These are phyloP conservation scores for Fomitopsis palustris DNA, from an alignment of 1,284 basidiomycete genomes.

Conservation along the genomic window DNA sequence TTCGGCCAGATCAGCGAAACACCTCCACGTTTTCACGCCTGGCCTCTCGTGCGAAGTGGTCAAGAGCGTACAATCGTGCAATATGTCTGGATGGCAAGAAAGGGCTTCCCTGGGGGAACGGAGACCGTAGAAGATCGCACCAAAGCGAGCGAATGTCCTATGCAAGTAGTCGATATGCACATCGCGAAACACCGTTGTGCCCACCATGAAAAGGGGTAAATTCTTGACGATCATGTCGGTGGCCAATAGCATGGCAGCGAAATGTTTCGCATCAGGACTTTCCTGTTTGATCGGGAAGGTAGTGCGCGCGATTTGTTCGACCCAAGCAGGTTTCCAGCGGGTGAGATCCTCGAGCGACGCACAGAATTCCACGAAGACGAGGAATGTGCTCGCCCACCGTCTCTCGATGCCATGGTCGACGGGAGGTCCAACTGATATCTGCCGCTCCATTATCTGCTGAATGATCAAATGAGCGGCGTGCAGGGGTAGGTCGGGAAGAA, in stretches of 20 bases:
- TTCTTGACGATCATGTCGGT: not conserved
- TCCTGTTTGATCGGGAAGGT: not conserved
- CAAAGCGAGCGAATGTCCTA: too few relatives aligned
- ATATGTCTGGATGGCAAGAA: not conserved
- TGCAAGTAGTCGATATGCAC: not conserved
- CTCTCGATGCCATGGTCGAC: too few relatives aligned
- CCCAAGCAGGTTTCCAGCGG: too few relatives aligned
- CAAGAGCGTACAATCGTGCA: not conserved
- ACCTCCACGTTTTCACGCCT: not conserved
- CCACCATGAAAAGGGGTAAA: not conserved
- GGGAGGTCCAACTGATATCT: not conserved
- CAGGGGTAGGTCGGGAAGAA: not conserved
- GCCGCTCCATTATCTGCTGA: not conserved
- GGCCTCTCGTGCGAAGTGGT: not conserved
- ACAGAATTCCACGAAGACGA: too few relatives aligned
- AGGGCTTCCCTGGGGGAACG: not conserved
- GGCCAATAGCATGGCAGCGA: not conserved
- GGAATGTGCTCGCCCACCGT: too few relatives aligned
- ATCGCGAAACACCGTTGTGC: not conserved
- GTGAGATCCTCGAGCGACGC: too few relatives aligned
- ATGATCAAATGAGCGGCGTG: not conserved
- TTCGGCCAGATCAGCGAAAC: not conserved
- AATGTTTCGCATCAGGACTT: too few relatives aligned
- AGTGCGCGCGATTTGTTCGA: not conserved
- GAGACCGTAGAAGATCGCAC: too few relatives aligned